Conservation (phyloP, 345 rosid species). For the Combretum micranthum region DNA sequence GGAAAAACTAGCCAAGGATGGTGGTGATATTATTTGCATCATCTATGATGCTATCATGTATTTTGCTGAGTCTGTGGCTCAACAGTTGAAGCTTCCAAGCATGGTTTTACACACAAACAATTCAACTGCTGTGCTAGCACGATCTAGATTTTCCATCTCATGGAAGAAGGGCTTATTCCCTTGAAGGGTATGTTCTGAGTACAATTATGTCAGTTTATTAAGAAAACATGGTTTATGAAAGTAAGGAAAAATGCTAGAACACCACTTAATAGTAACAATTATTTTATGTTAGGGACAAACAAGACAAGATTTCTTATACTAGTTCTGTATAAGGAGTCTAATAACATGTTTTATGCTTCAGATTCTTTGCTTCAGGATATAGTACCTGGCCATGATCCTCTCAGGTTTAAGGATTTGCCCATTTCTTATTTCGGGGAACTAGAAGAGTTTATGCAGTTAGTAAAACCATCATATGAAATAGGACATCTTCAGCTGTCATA, state of each 20-base stretch:
- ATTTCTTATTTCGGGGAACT: constrained; percentile 4
- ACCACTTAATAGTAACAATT: too few relatives aligned
- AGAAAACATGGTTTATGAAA: too few relatives aligned
- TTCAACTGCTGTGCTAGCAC: constrained; percentile 21
- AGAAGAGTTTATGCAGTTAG: constrained; percentile 3
- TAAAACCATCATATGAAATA: not conserved
- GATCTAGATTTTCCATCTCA: constrained; percentile 11
- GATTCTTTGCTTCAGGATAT: constrained; percentile 11
- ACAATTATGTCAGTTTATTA: too few relatives aligned
- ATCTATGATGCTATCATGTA: constrained; percentile 46
- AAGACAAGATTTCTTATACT: too few relatives aligned
- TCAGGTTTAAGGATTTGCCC: constrained; percentile 25
- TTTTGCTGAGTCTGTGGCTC: constrained; percentile 31
- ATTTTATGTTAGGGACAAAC: too few relatives aligned
- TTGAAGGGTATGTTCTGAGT: constrained; percentile 23
- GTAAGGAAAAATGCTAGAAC: too few relatives aligned
- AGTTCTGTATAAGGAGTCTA: too few relatives aligned
- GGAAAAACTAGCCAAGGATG: constrained; percentile 23
- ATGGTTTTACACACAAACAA: constrained; percentile 24
- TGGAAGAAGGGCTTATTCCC: constrained; percentile 20
- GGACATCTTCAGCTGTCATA: constrained; percentile 6
- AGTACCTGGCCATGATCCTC: constrained; percentile 11
- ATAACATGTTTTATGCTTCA: constrained; percentile 1
- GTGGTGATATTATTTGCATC: too few relatives aligned
- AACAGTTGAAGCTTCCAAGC: constrained; percentile 32